Evolutionary conservation across 805 yeast species (phyloP).

Genomic region (Dipodascopsis tothii): DNA sequence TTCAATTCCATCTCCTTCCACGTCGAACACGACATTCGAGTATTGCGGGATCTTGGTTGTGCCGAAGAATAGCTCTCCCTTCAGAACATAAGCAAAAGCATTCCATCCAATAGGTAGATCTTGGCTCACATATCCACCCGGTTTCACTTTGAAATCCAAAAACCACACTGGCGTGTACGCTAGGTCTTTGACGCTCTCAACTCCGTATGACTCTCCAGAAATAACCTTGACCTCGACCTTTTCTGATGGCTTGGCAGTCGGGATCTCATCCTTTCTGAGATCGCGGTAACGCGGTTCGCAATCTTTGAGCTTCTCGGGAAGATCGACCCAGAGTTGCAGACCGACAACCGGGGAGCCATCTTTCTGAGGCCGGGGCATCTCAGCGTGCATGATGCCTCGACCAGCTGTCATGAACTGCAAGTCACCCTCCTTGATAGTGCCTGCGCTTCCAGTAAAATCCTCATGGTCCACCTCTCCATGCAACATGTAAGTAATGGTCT

Average conservation of each 20-base stretch:
- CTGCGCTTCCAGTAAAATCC: slow-evolving; percentile 81
- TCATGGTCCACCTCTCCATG: slow-evolving; percentile 70
- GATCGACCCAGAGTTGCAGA: slow-evolving; percentile 82
- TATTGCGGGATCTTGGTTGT: slow-evolving; percentile 20
- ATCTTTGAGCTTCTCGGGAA: slow-evolving; percentile 57
- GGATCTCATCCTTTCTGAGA: slow-evolving; percentile 61
- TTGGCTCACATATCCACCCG: slow-evolving; percentile 62
- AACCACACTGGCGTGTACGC: slow-evolving; percentile 78
- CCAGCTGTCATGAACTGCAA: slow-evolving; percentile 94
- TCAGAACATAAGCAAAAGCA: slow-evolving; percentile 28
- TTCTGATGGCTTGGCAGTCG: slow-evolving; percentile 57
- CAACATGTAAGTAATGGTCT: slow-evolving; percentile 63
- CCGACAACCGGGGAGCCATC: slow-evolving; percentile 46
- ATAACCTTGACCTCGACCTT: slow-evolving; percentile 57
- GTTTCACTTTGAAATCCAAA: slow-evolving; percentile 57
- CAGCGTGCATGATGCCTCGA: slow-evolving; percentile 71
- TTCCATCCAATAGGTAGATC: slow-evolving; percentile 34
- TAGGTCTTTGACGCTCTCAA: slow-evolving; percentile 60
- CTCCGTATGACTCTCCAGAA: slow-evolving; percentile 70
- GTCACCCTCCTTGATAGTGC: slow-evolving; percentile 72
- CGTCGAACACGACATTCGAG: slow-evolving; percentile 22
- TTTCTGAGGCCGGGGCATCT: slow-evolving; percentile 62
- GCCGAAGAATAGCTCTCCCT: slow-evolving; percentile 24
- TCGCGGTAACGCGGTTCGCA: slow-evolving; percentile 72
- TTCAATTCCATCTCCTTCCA: slow-evolving; percentile 26